Base-by-base conservation (phyloP, 306 rosid genomes). In the Nissolia schottii region DNA sequence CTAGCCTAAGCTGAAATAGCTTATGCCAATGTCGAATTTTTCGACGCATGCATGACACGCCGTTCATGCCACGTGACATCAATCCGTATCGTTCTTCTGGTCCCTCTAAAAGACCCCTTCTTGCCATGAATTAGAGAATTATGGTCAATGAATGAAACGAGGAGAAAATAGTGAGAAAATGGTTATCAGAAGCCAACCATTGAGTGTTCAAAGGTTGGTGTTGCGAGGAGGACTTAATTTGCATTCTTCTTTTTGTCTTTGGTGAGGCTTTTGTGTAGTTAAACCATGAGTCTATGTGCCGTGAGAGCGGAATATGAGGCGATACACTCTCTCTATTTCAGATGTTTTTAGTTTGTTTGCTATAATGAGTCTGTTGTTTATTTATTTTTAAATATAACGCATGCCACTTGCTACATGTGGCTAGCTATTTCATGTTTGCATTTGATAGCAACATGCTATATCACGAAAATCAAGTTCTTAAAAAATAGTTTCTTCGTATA, bases 271-370 rank as follows among this genome's bases (percentile, higher is more conserved):
- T 43, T 68, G 65, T 75, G 15, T 45, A 25, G 74, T 70, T 74
- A 22, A 64, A 57, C 41, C 13, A 3, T 51, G 65, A 56, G 58
- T 56, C 56, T 14, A 49, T 64, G 71, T 40, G 34, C 41, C 10
- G 34, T 55, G 67, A 46, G 7, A 43, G 20, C 88, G 85, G 15
- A 75, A 62, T 77, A 29, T 64, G 9, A 50, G 91, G 81, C 85
- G 78, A 75, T 58, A n/a, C 51, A 56, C 2, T 64, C 88, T 82
- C 91, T 77, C 18, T 63, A 60, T 74, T 77, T 70, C 78, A 51
- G 15, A 24, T 71, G 46, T 12, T 77, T 67, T 71, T 57, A 48
- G 56, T 56, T 67, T 71, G 6, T 24, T 15, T 72, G 53, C 73
- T 71, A 58, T 66, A 72, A 55, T 6, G 9, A 63, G 73, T 62